Evolutionary conservation across 768 basidiomycete species (phyloP).

Genomic region (Floccularia luteovirens): DNA sequence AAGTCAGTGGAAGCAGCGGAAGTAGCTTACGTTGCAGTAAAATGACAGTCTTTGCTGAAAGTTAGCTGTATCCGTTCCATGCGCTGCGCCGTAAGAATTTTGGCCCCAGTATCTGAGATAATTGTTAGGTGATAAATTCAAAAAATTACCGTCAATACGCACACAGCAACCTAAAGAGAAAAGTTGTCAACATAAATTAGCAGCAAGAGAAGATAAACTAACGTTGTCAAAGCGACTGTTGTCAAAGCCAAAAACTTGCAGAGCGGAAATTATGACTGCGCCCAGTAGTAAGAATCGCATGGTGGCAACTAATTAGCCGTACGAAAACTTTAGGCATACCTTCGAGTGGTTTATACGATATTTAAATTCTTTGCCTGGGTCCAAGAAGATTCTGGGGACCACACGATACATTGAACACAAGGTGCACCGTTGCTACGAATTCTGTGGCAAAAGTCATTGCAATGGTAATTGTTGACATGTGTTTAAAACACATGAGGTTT

Average conservation of each 20-base stretch:
- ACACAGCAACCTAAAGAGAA: slow-evolving; percentile 46
- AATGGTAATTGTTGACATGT: too few species aligned
- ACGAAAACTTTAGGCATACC: neutral
- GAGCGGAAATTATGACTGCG: slow-evolving; percentile 3
- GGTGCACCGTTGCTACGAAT: neutral
- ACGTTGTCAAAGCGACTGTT: slow-evolving; percentile 59
- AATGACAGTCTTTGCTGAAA: slow-evolving; percentile 55
- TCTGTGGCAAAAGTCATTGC: too few species aligned
- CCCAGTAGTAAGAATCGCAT: slow-evolving; percentile 11
- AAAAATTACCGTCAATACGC: slow-evolving; percentile 11
- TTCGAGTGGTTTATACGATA: neutral
- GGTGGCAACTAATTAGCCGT: neutral
- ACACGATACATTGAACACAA: neutral
- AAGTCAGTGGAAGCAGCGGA: slow-evolving; percentile 3
- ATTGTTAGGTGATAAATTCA: neutral
- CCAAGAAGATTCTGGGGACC: neutral
- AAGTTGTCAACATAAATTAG: neutral
- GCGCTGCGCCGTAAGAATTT: slow-evolving; percentile 61
- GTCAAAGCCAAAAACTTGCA: slow-evolving; percentile 34
- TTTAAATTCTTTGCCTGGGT: neutral
- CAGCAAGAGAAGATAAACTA: slow-evolving; percentile 12
- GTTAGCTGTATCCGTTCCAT: slow-evolving; percentile 36
- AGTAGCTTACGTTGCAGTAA: slow-evolving; percentile 47
- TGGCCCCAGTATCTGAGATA: slow-evolving; percentile 63
- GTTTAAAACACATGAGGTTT: too few species aligned